Evolutionary conservation across 768 basidiomycete species (phyloP).

Genomic region (Leccinum variicolor): DNA sequence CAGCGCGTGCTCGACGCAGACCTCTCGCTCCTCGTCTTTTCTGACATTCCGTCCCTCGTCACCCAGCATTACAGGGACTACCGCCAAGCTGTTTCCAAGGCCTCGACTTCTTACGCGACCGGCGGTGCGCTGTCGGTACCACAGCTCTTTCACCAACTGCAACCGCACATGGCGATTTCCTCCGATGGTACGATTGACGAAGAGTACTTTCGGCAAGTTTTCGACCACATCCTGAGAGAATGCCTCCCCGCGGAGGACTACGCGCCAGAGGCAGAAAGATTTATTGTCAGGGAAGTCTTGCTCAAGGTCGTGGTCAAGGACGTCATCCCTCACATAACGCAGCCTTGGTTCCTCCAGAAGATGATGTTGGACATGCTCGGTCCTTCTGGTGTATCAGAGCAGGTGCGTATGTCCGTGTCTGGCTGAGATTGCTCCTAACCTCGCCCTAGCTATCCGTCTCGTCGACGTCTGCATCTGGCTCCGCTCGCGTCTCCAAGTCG

Average conservation of each 20-base stretch:
- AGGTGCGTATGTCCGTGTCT: conserved; percentile 12
- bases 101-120: conserved; percentile 65
- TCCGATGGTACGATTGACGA: conserved; percentile 63
- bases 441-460: conserved; percentile 16
- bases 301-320: conserved; percentile 73
- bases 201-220: conserved; percentile 74
- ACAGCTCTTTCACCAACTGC: conserved; percentile 73
- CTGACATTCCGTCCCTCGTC: conserved; percentile 61
- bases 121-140: conserved; percentile 62
- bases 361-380: conserved; percentile 65
- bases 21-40: conserved; percentile 57
- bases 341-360: conserved; percentile 90
- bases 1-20: conserved; percentile 51
- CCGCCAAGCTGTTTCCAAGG: conserved; percentile 60
- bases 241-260: conserved; percentile 80
- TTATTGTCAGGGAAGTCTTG: conserved; percentile 80
- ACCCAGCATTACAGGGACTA: conserved; percentile 79
- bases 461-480: conserved; percentile 25
- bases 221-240: conserved; percentile 71
- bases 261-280: conserved; percentile 66
- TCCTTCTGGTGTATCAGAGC: conserved; percentile 24
- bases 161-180: conserved; percentile 80
- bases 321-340: conserved; percentile 64
- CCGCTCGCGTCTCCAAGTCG: conserved; percentile 45
- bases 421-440: neutral